Base-by-base conservation (phyloP, 768 basidiomycete species). In the Coprinellus micaceus region DNA sequence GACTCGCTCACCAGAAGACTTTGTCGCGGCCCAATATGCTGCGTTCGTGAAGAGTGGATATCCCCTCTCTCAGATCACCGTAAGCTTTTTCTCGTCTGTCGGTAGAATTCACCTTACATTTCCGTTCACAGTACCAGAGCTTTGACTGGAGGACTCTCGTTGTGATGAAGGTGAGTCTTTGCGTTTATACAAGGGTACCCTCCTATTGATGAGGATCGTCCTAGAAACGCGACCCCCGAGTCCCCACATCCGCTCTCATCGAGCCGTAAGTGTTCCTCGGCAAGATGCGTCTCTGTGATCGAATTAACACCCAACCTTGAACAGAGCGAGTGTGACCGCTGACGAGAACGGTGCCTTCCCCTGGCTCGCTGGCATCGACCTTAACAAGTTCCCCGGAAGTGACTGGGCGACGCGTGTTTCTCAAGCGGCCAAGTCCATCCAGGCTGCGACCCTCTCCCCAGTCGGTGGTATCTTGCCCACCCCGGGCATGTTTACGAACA, bases 71-170 rank as follows among this genome's bases (percentile, higher is more conserved):
- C 69, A 72, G 17, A 88, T 90, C 58, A 88, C 84, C 4, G 88
- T 88, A 61, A 57, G 82, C 30, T 21, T 2, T 30, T 29, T n/a
- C 6, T 9, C 17, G 6, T 28, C 21, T 46, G 19, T 11, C 2
- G 25, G 52, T 37, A 3, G n/a, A n/a, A n/a, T n/a, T n/a, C n/a
- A n/a, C n/a, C 25, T n/a, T 2, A 36, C 10, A 29, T 46, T 3
- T 50, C 55, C 11, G 25, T 19, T 7, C 28, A 53, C 60, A 90
- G 88, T 89, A 82, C 60, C 88, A 93, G 73, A 88, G 87, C 62
- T 90, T 91, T 62, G 86, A 90, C 66, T 92, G 91, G 90, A 77
- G 89, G 62, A 85, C 88, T 13, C 66, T 92, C 13, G 67, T 88
- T 48, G 77, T 71, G 22, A 90, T 91, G 86, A 88, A 87, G 79